Conservation (phyloP, 2,329 filamentous ascomycete genomes). For the Monosporascus sp. region DNA sequence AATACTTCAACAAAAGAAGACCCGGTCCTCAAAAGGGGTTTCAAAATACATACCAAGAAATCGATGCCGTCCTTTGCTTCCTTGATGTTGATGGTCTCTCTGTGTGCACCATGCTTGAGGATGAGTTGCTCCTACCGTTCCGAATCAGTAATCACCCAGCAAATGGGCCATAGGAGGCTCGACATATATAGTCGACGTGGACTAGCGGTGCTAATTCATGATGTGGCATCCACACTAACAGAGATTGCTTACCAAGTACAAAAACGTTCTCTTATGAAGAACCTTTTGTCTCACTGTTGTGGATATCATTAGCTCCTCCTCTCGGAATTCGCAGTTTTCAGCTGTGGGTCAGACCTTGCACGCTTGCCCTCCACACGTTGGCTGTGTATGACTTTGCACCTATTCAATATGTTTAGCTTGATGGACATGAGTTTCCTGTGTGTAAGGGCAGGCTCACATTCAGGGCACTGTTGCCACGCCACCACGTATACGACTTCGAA, state of each 20-base stretch:
- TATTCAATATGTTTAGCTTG: not conserved
- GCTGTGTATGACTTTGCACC: constrained; percentile 86
- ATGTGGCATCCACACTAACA: no score
- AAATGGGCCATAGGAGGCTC: not conserved
- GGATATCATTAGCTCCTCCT: not conserved
- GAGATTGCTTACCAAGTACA: constrained; percentile 44
- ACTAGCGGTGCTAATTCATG: no score
- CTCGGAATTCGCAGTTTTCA: not conserved
- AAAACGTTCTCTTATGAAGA: constrained; percentile 75
- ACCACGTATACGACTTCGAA: constrained; percentile 94
- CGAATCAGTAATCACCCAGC: not conserved
- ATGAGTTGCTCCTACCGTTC: constrained; percentile 71
- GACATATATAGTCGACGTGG: no score
- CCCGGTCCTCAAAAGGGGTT: not conserved
- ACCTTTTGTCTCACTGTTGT: constrained; percentile 65
- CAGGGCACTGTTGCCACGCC: constrained; percentile 87
- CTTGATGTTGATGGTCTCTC: constrained; percentile 96
- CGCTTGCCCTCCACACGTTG: constrained; percentile 89
- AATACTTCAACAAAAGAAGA: not conserved
- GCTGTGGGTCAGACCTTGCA: constrained; percentile 67
- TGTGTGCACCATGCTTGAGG: constrained; percentile 85
- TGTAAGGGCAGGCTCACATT: constrained; percentile 49
- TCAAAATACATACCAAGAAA: constrained; percentile 55
- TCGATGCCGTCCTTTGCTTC: constrained; percentile 94
- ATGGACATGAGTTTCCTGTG: not conserved